Conservation (phyloP, 202 grass and related monocot species). For the Bolboschoenoplectus hybrid region DNA sequence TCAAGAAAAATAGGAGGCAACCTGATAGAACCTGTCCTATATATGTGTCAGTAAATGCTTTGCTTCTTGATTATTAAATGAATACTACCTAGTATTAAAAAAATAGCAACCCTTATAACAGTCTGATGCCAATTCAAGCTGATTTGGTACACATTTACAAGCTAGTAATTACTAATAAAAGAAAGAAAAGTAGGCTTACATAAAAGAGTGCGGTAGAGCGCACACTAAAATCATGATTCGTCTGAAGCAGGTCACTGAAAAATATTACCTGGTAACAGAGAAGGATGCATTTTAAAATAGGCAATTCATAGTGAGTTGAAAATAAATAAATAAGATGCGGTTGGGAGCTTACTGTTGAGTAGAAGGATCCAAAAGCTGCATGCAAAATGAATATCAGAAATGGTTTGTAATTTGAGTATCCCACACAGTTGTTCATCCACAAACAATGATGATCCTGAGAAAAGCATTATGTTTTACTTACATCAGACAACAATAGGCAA, state of each 20-base stretch:
- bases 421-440: slow-evolving; percentile 97
- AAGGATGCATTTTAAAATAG: slow-evolving; percentile 25
- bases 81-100: background rate
- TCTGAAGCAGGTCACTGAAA: slow-evolving; percentile 59
- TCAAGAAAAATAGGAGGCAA: slow-evolving; percentile 60
- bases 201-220: slow-evolving; percentile 61
- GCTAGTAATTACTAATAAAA: slow-evolving; percentile 23
- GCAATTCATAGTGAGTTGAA: background rate
- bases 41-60: slow-evolving; percentile 19
- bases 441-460: slow-evolving; percentile 96
- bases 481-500: slow-evolving; percentile 24
- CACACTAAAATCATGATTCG: slow-evolving; percentile 61
- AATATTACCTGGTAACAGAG: slow-evolving; percentile 64
- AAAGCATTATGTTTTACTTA: slow-evolving; percentile 27
- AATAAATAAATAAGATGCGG: background rate
- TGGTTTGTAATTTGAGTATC: slow-evolving; percentile 89
- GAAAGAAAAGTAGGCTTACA: slow-evolving; percentile 57
- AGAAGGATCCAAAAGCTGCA: slow-evolving; percentile 80
- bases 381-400: slow-evolving; percentile 85
- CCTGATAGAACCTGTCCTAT: slow-evolving; percentile 64
- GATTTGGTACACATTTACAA: slow-evolving; percentile 19
- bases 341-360: slow-evolving; percentile 61
- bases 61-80: slow-evolving; percentile 7
- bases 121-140: background rate
- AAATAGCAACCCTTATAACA: background rate